These are phyloP conservation scores for Neofusicoccum ribis DNA, from an alignment of 2,329 filamentous ascomycete species.

Conservation along the genomic window DNA sequence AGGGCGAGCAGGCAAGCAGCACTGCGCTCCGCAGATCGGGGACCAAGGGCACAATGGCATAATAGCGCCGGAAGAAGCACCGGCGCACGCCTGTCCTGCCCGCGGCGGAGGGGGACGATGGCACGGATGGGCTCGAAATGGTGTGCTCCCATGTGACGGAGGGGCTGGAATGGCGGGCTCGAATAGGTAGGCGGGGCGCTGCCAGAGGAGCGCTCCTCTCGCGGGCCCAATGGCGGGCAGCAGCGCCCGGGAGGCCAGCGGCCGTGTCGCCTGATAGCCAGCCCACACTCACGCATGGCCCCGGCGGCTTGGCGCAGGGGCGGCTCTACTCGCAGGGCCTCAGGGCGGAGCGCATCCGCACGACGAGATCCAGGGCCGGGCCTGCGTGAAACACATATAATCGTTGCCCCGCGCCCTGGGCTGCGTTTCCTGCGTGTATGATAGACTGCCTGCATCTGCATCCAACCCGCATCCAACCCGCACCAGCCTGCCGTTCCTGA, in stretches of 20 bases:
- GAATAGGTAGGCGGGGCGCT: constrained; percentile 3
- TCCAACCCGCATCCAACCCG: too few relatives aligned
- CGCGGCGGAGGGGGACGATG: background rate
- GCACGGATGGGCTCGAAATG: background rate
- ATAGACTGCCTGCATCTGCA: background rate
- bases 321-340: constrained; percentile 1
- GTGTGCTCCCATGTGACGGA: constrained; percentile 14
- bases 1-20: background rate
- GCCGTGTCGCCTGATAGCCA: constrained; percentile 6
- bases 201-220: background rate
- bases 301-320: constrained; percentile 3
- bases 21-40: background rate
- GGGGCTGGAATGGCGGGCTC: constrained; percentile 1
- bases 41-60: background rate
- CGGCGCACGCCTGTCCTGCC: background rate
- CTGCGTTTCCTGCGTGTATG: too few relatives aligned
- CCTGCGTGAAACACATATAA: background rate
- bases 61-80: constrained; percentile 14
- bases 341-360: background rate
- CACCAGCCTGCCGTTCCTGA: background rate
- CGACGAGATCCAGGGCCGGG: background rate
- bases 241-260: background rate
- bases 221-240: constrained; percentile 1
- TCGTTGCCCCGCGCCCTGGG: background rate
- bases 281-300: constrained; percentile 9